Base-by-base conservation (phyloP, 768 basidiomycete species). In the Coprinopsis marcescibilis region DNA sequence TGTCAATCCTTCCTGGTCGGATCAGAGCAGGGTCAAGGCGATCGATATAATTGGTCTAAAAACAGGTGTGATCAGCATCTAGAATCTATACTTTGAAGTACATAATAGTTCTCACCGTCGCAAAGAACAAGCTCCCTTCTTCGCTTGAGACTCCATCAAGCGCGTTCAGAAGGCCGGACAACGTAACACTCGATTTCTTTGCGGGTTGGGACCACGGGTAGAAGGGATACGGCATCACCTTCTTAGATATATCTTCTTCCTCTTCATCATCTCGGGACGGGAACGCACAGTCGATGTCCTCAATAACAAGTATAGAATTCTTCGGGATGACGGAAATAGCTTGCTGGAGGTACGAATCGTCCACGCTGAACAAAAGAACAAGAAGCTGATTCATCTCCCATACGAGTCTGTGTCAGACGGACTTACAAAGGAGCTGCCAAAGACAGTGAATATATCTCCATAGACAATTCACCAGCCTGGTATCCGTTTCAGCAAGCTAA, bases 371-470 rank as follows among this genome's bases (percentile, higher is more conserved):
- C 3, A n/a, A n/a, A n/a, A n/a, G n/a, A n/a, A n/a, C 36, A 19
- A 39, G 6, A 17, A 19, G 35, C 8, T 25, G 17, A 46, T 55
- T 56, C 40, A 21, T 45, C 33, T 36, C 42, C 33, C 7, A 43
- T 29, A 1, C 12, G 35, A 10, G 23, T 35, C 17, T 3, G 27
- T 43, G 8, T 19, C 19, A 32, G 27, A 21, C 15, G 26, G 5
- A 61, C 71, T 27, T 55, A 79, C 76, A 68, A 69, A 29, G 61
- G 57, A 17, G 76, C 68, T 0, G 76, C 68, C 0, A 81, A 61
- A 0, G 77, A 77, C 12, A 82, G 55, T 0, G 75, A 65, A 56
- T 89, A 93, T 46, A 95, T 90, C 62, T 93, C 89, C 15, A 95
- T 72, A 3, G 80, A 78, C 8, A 94, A 69, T 59, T 88, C 87